These are phyloP conservation scores for Aspergillus fructus DNA, from an alignment of 2,329 filamentous ascomycete genomes.

Conservation along the genomic window DNA sequence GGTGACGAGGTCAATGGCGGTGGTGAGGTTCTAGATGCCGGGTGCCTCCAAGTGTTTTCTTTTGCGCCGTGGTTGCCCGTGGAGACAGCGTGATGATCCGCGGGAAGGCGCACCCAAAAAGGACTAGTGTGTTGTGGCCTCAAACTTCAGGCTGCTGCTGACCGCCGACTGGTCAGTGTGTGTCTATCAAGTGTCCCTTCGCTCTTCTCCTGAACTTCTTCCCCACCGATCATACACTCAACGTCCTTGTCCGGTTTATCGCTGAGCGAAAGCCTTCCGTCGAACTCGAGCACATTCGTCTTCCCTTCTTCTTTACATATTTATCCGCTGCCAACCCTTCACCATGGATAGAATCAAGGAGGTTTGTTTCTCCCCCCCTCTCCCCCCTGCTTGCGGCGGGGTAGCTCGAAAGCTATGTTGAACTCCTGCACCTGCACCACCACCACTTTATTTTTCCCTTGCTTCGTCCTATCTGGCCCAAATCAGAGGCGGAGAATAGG, in stretches of 20 bases:
- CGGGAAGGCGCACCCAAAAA: conserved; percentile 9
- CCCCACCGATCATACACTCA: conserved; percentile 16
- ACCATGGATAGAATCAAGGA: conserved; percentile 89
- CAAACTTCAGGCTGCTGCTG: conserved; percentile 16
- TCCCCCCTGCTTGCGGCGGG: conserved; percentile 35
- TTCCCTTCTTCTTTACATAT: conserved; percentile 28
- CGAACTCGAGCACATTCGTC: conserved; percentile 22
- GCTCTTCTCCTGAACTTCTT: conserved; percentile 20
- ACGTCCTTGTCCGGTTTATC: conserved; percentile 27
- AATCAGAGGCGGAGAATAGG: neutral
- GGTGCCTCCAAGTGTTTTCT: conserved; percentile 17
- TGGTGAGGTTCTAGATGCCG: conserved; percentile 23
- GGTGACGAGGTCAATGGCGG: conserved; percentile 4
- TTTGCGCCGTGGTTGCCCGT: conserved; percentile 39
- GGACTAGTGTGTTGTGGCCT: neutral
- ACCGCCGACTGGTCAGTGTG: conserved; percentile 21
- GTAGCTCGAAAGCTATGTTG: conserved; percentile 36
- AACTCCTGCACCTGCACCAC: conserved; percentile 23
- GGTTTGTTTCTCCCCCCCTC: conserved; percentile 55
- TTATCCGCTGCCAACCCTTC: conserved; percentile 23
- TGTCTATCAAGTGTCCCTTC: conserved; percentile 4
- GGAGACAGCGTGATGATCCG: conserved; percentile 29
- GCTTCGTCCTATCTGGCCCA: conserved; percentile 10
- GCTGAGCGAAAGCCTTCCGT: conserved; percentile 38
- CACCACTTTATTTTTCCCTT: conserved; percentile 12